Evolutionary conservation across 352 stramenopile species (phyloP).

Genomic region (Phytophthora pluvialis): DNA sequence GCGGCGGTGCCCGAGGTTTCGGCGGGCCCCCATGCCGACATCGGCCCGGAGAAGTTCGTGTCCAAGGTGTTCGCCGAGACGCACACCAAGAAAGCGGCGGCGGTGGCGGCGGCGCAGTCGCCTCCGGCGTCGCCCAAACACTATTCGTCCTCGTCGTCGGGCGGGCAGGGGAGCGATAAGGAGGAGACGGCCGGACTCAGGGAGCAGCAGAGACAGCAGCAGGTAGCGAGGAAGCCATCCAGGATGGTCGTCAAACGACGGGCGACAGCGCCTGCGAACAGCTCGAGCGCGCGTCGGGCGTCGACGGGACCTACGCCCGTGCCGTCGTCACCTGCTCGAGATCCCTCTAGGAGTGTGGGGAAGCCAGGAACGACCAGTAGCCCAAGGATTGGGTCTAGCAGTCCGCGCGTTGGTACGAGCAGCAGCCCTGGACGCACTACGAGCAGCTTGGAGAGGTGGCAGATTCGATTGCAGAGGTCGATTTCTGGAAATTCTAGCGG

Average conservation of each 20-base stretch:
- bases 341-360: conserved; percentile 20
- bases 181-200: conserved; percentile 33
- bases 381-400: conserved; percentile 14
- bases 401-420: conserved; percentile 7
- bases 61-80: conserved; percentile 42
- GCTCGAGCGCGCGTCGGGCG: conserved; percentile 22
- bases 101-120: conserved; percentile 1
- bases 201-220: conserved; percentile 31
- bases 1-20: conserved; percentile 1
- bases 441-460: conserved; percentile 39
- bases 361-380: conserved; percentile 20
- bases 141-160: conserved; percentile 54
- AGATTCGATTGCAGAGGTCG: conserved; percentile 30
- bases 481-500: conserved; percentile 37
- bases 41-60: conserved; percentile 54
- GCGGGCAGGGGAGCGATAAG: conserved; percentile 52
- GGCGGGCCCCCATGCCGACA: conserved; percentile 21
- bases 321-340: conserved; percentile 30
- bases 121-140: conserved; percentile 34
- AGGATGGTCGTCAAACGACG: conserved; percentile 62
- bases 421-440: conserved; percentile 20
- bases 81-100: conserved; percentile 6
- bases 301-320: conserved; percentile 18
- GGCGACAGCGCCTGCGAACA: conserved; percentile 35
- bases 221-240: conserved; percentile 46